Evolutionary conservation across 2,329 filamentous ascomycete species (phyloP).

Genomic region (Talaromyces sp.): DNA sequence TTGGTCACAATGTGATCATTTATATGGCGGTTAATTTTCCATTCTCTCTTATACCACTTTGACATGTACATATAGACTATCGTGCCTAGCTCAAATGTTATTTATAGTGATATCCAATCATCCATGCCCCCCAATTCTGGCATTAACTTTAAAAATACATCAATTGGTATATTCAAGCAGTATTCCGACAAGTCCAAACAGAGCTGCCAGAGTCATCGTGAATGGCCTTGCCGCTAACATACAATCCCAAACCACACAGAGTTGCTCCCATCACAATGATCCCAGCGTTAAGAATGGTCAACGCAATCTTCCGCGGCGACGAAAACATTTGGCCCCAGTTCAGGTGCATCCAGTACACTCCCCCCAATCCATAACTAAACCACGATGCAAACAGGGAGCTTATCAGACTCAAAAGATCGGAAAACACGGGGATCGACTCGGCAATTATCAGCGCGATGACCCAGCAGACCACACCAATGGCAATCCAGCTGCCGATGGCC

Average conservation of each 20-base stretch:
- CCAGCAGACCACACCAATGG: slow-evolving; percentile 54
- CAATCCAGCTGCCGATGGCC: slow-evolving; percentile 56
- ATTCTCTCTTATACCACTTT: background rate
- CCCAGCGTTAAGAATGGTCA: slow-evolving; percentile 22
- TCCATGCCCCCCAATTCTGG: background rate
- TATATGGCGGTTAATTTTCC: background rate
- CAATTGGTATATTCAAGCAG: background rate
- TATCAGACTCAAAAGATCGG: slow-evolving; percentile 58
- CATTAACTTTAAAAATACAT: background rate
- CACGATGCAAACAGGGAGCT: slow-evolving; percentile 59
- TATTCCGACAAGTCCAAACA: background rate
- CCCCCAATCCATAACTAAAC: slow-evolving; percentile 54
- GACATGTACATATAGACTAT: background rate
- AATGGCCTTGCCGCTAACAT: slow-evolving; percentile 37
- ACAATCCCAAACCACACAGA: slow-evolving; percentile 39
- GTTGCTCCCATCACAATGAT: slow-evolving; percentile 15
- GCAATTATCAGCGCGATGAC: slow-evolving; percentile 62
- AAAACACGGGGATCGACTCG: slow-evolving; percentile 64
- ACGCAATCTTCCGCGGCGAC: slow-evolving; percentile 39
- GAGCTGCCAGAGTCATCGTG: slow-evolving; percentile 19
- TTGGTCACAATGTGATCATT: background rate
- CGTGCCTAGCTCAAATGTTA: background rate
- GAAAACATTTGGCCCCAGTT: slow-evolving; percentile 40
- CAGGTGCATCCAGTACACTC: slow-evolving; percentile 46
- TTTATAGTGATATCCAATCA: background rate